These are phyloP conservation scores for Eucalyptus globulus DNA, from an alignment of 345 rosid species.

Conservation along the genomic window DNA sequence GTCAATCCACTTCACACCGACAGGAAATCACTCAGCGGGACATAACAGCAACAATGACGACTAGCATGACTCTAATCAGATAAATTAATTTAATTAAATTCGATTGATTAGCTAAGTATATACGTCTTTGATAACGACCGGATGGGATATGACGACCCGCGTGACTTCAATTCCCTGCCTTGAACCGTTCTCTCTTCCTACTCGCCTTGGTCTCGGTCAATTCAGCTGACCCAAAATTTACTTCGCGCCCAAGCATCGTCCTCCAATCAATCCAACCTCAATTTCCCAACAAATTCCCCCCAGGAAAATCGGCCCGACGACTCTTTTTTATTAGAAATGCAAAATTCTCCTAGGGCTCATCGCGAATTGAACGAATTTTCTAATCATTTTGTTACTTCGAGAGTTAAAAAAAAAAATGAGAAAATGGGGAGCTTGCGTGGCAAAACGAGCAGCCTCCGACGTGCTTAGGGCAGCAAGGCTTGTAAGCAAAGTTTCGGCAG, in stretches of 20 bases:
- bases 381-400: background rate
- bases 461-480: background rate
- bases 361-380: background rate
- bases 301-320: background rate
- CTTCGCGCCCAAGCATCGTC: background rate
- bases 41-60: background rate
- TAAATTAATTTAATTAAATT: background rate
- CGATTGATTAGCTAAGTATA: background rate
- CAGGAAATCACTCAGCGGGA: background rate
- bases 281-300: background rate
- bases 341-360: background rate
- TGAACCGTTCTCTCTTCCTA: background rate
- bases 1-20: background rate
- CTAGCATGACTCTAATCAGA: background rate
- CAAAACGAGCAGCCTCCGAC: background rate
- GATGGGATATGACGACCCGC: background rate
- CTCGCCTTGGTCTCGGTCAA: background rate
- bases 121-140: background rate
- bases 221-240: background rate
- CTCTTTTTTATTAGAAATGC: background rate
- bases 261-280: background rate
- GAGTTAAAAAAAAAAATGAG: background rate
- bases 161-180: background rate
- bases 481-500: background rate
- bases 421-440: background rate